Evolutionary conservation across 177 flowering plant species (phyloP).

Genomic region (Vitis hybrid): DNA sequence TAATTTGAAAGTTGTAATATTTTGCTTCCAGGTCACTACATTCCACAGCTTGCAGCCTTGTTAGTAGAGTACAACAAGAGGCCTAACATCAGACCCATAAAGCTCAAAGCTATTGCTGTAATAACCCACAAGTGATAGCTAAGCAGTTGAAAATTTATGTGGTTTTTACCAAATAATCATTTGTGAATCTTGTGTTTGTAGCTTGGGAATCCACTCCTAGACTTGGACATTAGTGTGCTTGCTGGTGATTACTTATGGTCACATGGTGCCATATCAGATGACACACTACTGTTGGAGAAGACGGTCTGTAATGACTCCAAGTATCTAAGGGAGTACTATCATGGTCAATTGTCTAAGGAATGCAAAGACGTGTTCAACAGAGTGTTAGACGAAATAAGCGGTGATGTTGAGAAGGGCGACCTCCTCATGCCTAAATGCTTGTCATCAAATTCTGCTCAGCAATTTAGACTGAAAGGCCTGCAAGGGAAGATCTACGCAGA

Average conservation of each 20-base stretch:
- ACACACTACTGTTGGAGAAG: conserved; percentile 23
- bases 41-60: conserved; percentile 5
- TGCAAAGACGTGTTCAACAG: not conserved
- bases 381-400: conserved; percentile 21
- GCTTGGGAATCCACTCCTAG: conserved; percentile 6
- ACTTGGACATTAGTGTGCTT: not conserved
- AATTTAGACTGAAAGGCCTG: too few species aligned
- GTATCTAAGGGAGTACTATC: conserved; percentile 17
- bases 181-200: not conserved
- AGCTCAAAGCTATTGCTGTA: conserved; percentile 45
- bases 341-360: conserved; percentile 18
- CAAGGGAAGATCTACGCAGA: too few species aligned
- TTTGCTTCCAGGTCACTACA: not conserved
- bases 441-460: not conserved
- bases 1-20: too few species aligned
- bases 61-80: conserved; percentile 31
- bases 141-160: too few species aligned
- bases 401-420: not conserved
- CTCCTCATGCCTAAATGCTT: conserved; percentile 14
- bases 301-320: conserved; percentile 36
- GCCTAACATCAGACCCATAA: conserved; percentile 26
- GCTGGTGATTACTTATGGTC: conserved; percentile 2
- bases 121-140: not conserved
- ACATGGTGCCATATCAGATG: conserved; percentile 4
- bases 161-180: too few species aligned